Conservation (phyloP, 108 stramenopile genomes). For the Nitzschia sp. region DNA sequence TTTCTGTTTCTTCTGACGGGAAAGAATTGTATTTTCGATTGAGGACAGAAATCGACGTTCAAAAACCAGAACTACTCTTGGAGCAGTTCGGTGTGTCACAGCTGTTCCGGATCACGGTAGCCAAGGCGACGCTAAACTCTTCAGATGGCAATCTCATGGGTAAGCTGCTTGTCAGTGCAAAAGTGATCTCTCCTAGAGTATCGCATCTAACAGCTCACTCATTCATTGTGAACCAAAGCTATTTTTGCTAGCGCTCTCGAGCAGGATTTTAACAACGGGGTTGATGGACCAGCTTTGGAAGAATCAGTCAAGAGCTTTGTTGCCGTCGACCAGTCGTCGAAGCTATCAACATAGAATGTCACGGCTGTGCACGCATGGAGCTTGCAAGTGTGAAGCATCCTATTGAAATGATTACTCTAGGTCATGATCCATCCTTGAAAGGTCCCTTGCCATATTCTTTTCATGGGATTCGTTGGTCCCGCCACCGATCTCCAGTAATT, state of each 20-base stretch:
- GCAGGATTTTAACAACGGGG: slow-evolving; percentile 65
- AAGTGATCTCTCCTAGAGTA: background rate
- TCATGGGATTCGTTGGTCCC: slow-evolving; percentile 99
- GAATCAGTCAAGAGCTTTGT: slow-evolving; percentile 56
- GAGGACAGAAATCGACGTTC: slow-evolving; percentile 77
- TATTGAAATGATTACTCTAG: slow-evolving; percentile 18
- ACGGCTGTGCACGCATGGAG: too few species aligned
- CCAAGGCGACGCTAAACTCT: slow-evolving; percentile 68
- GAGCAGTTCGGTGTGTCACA: slow-evolving; percentile 71
- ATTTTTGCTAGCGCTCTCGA: slow-evolving; percentile 79
- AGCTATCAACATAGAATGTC: too few species aligned
- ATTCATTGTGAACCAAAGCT: slow-evolving; percentile 19
- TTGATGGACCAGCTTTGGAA: slow-evolving; percentile 69
- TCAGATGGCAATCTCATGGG: slow-evolving; percentile 75
- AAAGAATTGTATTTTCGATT: slow-evolving; percentile 59
- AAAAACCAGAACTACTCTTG: slow-evolving; percentile 84
- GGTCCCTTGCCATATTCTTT: slow-evolving; percentile 95
- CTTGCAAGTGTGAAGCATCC: too few species aligned
- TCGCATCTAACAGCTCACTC: background rate
- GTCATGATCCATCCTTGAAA: slow-evolving; percentile 41
- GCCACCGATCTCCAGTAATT: slow-evolving; percentile 99
- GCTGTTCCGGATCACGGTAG: slow-evolving; percentile 70
- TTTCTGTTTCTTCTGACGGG: slow-evolving; percentile 56
- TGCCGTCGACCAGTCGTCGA: slow-evolving; percentile 45
- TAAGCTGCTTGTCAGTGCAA: background rate